phyloP scores from a whole-genome alignment of 2,329 filamentous ascomycete genomes.

The Fusarium heterosporum region DNA sequence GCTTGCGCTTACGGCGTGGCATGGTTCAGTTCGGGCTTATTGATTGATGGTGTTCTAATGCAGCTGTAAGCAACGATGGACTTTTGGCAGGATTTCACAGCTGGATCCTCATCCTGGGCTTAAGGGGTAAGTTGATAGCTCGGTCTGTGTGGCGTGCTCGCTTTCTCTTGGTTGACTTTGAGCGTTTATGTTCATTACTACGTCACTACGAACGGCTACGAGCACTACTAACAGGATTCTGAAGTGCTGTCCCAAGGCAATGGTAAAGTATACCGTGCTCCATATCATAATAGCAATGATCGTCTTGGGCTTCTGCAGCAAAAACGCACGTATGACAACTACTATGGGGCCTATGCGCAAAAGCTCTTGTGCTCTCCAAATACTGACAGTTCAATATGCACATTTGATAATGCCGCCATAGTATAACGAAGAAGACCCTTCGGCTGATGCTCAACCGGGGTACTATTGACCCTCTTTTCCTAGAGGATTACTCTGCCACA shows the following conservation, averaged over 20 bases:
- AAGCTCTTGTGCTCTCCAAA: not conserved
- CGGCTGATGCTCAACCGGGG: not conserved
- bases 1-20: not conserved
- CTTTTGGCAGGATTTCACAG: slow-evolving; percentile 7
- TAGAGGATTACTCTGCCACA: not conserved
- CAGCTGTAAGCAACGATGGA: slow-evolving; percentile 7
- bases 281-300: not conserved
- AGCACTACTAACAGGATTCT: not conserved
- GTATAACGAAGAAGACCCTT: not conserved
- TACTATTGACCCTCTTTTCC: not conserved
- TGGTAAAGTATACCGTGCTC: not conserved
- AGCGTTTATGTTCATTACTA: not conserved
- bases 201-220: not conserved
- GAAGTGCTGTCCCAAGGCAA: not conserved
- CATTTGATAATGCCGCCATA: not conserved
- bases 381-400: not conserved
- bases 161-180: not conserved
- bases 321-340: rapidly evolving
- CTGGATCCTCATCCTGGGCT: not conserved
- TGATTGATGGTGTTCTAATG: not conserved
- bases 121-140: slow-evolving; percentile 2
- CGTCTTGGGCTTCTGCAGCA: not conserved
- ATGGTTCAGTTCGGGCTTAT: slow-evolving; percentile 1
- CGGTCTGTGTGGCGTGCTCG: not conserved
- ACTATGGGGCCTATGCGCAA: not conserved